A percentile compares a stretch with the other conserved stretches of the same genome.
These are phyloP conservation scores for Pythium rishiriense DNA, from an alignment of 352 stramenopile genomes.

Conservation along the genomic window DNA sequence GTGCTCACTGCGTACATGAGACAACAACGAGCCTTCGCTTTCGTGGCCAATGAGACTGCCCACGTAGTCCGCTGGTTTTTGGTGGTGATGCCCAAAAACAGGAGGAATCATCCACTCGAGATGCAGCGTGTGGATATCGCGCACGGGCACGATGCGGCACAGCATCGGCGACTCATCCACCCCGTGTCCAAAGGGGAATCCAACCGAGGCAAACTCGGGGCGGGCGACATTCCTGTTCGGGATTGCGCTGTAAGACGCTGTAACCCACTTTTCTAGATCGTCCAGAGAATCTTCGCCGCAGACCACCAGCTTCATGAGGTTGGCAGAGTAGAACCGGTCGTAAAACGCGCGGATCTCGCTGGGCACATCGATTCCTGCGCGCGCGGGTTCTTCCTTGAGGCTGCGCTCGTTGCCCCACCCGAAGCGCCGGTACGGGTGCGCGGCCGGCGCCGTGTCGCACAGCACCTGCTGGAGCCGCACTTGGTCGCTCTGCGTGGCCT, in stretches of 20 bases:
- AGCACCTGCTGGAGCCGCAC: slow-evolving; percentile 39
- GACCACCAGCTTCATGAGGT: slow-evolving; percentile 47
- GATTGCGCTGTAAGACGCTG: slow-evolving; percentile 34
- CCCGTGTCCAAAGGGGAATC: slow-evolving; percentile 52
- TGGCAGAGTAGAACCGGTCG: slow-evolving; percentile 38
- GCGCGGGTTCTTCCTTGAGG: slow-evolving; percentile 24
- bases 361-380: slow-evolving; percentile 28
- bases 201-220: slow-evolving; percentile 42
- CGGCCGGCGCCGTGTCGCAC: slow-evolving; percentile 27
- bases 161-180: slow-evolving; percentile 44
- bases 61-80: slow-evolving; percentile 82
- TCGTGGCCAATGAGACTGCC: slow-evolving; percentile 81
- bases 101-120: slow-evolving; percentile 80
- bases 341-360: slow-evolving; percentile 36
- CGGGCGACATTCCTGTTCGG: slow-evolving; percentile 17
- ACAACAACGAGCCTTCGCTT: slow-evolving; percentile 80
- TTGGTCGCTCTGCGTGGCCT: slow-evolving; percentile 33
- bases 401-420: slow-evolving; percentile 54
- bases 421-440: slow-evolving; percentile 43
- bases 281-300: slow-evolving; percentile 35
- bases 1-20: slow-evolving; percentile 51
- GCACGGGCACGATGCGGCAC: slow-evolving; percentile 71
- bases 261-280: slow-evolving; percentile 35
- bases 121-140: slow-evolving; percentile 76
- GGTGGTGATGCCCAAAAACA: slow-evolving; percentile 62